These are phyloP conservation scores for Catharanthus roseus DNA, from an alignment of 257 asterid species.

Conservation along the genomic window DNA sequence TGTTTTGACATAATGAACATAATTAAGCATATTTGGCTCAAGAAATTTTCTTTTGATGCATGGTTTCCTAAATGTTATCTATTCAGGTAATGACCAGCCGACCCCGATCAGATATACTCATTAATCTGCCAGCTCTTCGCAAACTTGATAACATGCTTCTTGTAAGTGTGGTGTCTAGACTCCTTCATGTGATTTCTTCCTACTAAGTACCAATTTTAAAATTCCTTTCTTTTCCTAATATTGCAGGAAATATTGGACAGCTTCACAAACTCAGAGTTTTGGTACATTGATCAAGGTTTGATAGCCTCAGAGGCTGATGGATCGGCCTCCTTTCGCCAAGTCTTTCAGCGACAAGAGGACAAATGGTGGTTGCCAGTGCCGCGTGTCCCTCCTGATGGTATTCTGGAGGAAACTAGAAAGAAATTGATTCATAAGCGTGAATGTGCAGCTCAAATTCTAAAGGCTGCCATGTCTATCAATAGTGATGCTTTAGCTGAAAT, in stretches of 20 bases:
- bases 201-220: background rate
- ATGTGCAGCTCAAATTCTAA: conserved; percentile 78
- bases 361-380: conserved; percentile 99
- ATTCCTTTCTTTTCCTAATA: background rate
- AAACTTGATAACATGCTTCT: conserved; percentile 88
- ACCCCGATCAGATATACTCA: conserved; percentile 63
- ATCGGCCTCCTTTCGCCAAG: conserved; percentile 54
- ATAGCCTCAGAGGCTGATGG: conserved; percentile 60
- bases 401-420: conserved; percentile 55
- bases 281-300: conserved; percentile 85
- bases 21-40: background rate
- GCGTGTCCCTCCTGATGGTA: conserved; percentile 74
- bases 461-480: conserved; percentile 85
- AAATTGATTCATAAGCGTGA: conserved; percentile 64
- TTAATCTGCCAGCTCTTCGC: conserved; percentile 89
- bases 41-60: background rate
- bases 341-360: conserved; percentile 67
- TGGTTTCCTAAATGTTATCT: background rate
- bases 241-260: conserved; percentile 76
- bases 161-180: conserved; percentile 40
- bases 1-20: background rate
- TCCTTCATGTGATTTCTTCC: background rate
- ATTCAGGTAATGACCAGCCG: conserved; percentile 79
- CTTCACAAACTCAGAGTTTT: conserved; percentile 61
- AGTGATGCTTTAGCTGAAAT: conserved; percentile 68